Evolutionary conservation across 805 yeast species (phyloP).

Genomic region (Zygosaccharomyces gambellarensis): DNA sequence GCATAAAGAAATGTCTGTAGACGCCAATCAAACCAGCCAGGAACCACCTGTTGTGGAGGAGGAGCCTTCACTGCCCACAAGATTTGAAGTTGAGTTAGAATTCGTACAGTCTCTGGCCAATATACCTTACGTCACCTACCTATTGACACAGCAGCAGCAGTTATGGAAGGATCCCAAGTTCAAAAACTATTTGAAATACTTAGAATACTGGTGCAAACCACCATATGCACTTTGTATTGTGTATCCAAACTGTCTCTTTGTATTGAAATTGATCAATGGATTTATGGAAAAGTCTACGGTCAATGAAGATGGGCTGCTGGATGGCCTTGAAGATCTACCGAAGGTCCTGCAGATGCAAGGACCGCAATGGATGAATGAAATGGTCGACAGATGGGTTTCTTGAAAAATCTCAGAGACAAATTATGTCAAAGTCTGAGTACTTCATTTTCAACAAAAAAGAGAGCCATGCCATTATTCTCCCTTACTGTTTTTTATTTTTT

Average conservation of each 20-base stretch:
- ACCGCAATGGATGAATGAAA: conserved; percentile 53
- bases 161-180: conserved; percentile 63
- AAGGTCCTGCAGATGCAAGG: conserved; percentile 41
- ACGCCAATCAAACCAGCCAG: conserved; percentile 1
- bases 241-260: conserved; percentile 84
- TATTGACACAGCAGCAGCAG: conserved; percentile 74
- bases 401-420: background rate
- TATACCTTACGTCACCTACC: conserved; percentile 76
- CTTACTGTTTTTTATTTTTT: too few relatives aligned
- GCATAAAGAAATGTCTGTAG: background rate
- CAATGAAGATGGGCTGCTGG: conserved; percentile 42
- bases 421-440: background rate
- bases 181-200: conserved; percentile 67
- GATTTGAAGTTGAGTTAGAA: conserved; percentile 42
- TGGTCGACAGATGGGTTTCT: conserved; percentile 61
- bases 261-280: conserved; percentile 53
- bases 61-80: conserved; percentile 42
- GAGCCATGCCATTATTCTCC: too few relatives aligned
- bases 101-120: conserved; percentile 91
- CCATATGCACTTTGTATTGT: conserved; percentile 47
- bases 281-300: conserved; percentile 35
- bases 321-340: conserved; percentile 50
- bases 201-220: conserved; percentile 82
- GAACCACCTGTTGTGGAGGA: conserved; percentile 1
- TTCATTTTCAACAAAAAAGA: background rate